Base-by-base conservation (phyloP, 805 yeast genomes). In the Ogataea paraovalis region DNA sequence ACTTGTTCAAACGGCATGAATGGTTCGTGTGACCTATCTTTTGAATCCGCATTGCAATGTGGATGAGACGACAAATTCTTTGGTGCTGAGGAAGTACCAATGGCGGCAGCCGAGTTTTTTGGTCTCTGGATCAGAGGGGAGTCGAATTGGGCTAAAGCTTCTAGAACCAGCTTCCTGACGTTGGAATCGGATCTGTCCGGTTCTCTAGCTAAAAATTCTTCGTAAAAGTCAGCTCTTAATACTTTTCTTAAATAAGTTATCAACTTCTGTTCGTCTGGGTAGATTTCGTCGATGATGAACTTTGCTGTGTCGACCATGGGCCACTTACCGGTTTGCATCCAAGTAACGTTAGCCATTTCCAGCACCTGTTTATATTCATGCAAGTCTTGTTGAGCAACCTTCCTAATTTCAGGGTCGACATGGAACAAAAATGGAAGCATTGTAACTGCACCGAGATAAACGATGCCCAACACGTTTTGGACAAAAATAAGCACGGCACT, bases 381-480 rank as follows among this genome's bases (percentile, higher is more conserved):
- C 4, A 47, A 25, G 28, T 40, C 44, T 3, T 22, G 14, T 10
- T 22, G 10, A 4, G 47, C 41, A 6, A 19, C 16, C 2, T 23
- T 20, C 22, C 45, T 38, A 7, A 47, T 22, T 4, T 27, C 34
- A 2, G 33, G 39, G 39, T 47, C 47, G 3, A 18, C 32, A 30
- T 47, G 34, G 16, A 21, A 44, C 12, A 44, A 19, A 22, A 41
- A 37, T 12, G 47, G 47, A 12, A 44, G 14, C 18, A 38, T 21
- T 4, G 40, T 16, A 32, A 41, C 34, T 5, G 41, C 41, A 21
- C 39, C 38, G 39, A 43, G 42, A 25, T 41, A 47, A 14, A 43
- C 25, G 7, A 40, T 14, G 36, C 21, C 41, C 2, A 47, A 9
- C 5, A 28, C n/a, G 30, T 41, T 32, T 25, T 43, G 50, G 19